These are phyloP conservation scores for Rhododendron simsii DNA, from an alignment of 148 eudicot species.

Conservation along the genomic window DNA sequence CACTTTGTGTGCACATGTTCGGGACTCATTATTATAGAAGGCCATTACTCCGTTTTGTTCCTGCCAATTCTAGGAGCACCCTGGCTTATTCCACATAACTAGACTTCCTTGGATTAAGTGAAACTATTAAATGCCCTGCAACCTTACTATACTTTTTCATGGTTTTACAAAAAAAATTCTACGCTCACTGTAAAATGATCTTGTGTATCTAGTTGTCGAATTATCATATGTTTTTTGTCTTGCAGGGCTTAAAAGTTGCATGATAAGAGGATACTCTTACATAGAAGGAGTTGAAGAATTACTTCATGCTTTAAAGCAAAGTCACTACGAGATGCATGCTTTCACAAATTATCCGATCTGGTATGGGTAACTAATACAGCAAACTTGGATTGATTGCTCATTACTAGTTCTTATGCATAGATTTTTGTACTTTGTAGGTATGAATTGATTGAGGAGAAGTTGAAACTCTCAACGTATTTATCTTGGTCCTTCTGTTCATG, in stretches of 20 bases:
- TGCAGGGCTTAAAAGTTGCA: constrained; percentile 78
- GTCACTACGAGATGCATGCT: constrained; percentile 87
- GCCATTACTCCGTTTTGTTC: background rate
- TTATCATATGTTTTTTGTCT: constrained; percentile 1
- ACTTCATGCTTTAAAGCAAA: constrained; percentile 51
- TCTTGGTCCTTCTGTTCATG: constrained; percentile 97
- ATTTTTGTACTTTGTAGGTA: constrained; percentile 44
- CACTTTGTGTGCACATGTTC: background rate
- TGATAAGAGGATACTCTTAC: constrained; percentile 66
- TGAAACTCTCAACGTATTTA: constrained; percentile 74
- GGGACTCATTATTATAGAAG: background rate
- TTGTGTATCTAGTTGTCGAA: background rate
- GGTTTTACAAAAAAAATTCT: background rate
- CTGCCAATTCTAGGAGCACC: background rate
- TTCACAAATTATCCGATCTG: constrained; percentile 86
- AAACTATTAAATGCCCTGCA: background rate
- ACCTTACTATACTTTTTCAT: background rate
- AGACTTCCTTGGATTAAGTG: background rate
- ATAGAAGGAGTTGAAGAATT: constrained; percentile 68
- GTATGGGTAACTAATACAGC: constrained; percentile 25
- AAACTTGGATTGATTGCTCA: background rate
- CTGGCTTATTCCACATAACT: background rate
- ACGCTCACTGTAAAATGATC: background rate
- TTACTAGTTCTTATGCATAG: background rate
- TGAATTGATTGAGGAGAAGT: constrained; percentile 81